Base-by-base conservation (phyloP, 192 early-diverging fungal species). In the Chytriomyces hyalinus region DNA sequence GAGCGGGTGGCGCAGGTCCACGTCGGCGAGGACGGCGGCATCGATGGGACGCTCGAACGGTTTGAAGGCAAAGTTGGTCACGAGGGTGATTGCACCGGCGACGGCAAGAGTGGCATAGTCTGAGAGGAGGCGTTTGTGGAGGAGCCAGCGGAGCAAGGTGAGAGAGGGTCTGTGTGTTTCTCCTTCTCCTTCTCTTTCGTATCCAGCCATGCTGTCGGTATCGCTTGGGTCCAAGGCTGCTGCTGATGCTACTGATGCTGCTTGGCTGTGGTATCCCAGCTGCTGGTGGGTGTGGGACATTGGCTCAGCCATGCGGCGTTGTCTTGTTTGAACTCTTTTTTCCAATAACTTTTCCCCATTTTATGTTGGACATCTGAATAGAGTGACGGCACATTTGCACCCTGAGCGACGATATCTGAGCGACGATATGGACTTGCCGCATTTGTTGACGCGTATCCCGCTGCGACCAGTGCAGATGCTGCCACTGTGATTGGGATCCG, bases 1-100 rank as follows among this genome's bases (percentile, higher is more conserved):
- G 62, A 64, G 24, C 15, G 77, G 77, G 70, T 78, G 69, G 13
- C 50, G 44, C 13, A 78, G 51, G 60, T 78, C 70, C 24, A n/a
- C n/a, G 68, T 78, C 77, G 68, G 67, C 59, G 20, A 72, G 67
- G 44, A 76, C 74, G 2, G 51, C 47, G 6, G 45, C 49, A n/a
- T 78, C 77, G 46, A 78, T 72, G 17, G 77, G 68, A n/a, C 77
- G 77, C 6, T 43, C 24, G 61, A 78, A 78, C 7, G 77, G 77
- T n/a, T 9, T 53, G 28, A 72, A 13, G 8, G 26, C 61, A 6
- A 72, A 7, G 9, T 11, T 49, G 46, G 69, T 62, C 7, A 47
- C 67, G 36, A 68, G 6, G 24, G 65, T 48, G 65, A 36, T 22
- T 13, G 47, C 62, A 10, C 44, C 59, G 20, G 61, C 17, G 48